Conservation (phyloP, 441 rosid genomes). For the Metrosideros polymorpha region DNA sequence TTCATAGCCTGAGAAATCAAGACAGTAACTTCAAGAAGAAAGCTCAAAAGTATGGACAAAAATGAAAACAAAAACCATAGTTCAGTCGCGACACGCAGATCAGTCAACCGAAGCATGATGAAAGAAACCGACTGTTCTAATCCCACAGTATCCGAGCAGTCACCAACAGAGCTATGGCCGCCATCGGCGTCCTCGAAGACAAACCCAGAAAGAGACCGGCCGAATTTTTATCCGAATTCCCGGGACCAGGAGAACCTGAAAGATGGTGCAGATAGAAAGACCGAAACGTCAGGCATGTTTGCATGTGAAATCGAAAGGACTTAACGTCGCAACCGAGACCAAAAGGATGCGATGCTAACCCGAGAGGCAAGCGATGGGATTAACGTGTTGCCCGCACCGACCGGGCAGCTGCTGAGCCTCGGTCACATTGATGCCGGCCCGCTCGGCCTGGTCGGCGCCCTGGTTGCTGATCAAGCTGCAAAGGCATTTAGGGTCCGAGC, state of each 20-base stretch:
- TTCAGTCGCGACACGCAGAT: background rate
- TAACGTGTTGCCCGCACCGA: slow-evolving; percentile 60
- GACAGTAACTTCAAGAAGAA: background rate
- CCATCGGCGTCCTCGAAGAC: background rate
- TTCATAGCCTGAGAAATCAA: background rate
- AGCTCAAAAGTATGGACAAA: background rate
- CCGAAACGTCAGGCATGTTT: background rate
- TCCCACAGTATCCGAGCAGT: background rate
- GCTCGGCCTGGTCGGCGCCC: slow-evolving; percentile 40
- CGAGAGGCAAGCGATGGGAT: slow-evolving; percentile 46
- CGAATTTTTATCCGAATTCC: slow-evolving; percentile 24
- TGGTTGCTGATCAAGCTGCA: slow-evolving; percentile 56
- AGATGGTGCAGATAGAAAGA: background rate
- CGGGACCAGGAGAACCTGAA: slow-evolving; percentile 28
- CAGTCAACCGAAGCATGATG: background rate
- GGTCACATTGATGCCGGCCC: slow-evolving; percentile 47
- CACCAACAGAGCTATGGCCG: background rate
- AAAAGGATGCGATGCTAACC: background rate
- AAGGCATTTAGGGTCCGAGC: slow-evolving; percentile 47
- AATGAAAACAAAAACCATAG: background rate
- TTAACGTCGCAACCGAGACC: background rate
- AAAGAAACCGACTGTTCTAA: background rate
- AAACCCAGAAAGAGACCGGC: slow-evolving; percentile 2
- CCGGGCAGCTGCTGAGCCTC: slow-evolving; percentile 71
- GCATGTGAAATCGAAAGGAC: background rate